These are phyloP conservation scores for Laburnicola sp. DNA, from an alignment of 2,329 filamentous ascomycete genomes.

Conservation along the genomic window DNA sequence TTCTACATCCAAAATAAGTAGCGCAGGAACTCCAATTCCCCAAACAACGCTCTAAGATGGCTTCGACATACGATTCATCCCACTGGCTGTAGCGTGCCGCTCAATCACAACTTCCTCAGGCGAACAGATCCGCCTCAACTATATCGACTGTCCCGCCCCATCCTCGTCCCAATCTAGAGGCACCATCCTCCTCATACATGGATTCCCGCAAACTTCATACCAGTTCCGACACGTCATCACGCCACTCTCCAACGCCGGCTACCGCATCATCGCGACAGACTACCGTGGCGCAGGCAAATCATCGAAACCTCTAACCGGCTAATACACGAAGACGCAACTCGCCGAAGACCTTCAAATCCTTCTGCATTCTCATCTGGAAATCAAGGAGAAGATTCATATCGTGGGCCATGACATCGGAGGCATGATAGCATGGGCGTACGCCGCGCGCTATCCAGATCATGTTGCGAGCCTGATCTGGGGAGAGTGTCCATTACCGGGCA, in stretches of 20 bases:
- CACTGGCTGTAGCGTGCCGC: slow-evolving; percentile 10
- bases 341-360: slow-evolving; percentile 46
- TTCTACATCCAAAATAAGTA: too few relatives aligned
- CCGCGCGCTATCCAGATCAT: slow-evolving; percentile 39
- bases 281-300: slow-evolving; percentile 48
- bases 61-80: not conserved
- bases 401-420: slow-evolving; percentile 55
- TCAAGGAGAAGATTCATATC: slow-evolving; percentile 47
- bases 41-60: too few relatives aligned
- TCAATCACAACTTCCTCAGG: slow-evolving; percentile 6
- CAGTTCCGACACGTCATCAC: slow-evolving; percentile 41
- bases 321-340: slow-evolving; percentile 49
- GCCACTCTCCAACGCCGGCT: slow-evolving; percentile 40
- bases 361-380: slow-evolving; percentile 31
- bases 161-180: slow-evolving; percentile 26
- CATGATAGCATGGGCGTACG: slow-evolving; percentile 52
- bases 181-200: slow-evolving; percentile 51
- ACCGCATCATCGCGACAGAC: slow-evolving; percentile 49
- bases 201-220: slow-evolving; percentile 54
- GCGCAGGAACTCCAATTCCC: too few relatives aligned
- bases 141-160: slow-evolving; percentile 24
- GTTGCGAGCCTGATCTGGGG: slow-evolving; percentile 47
- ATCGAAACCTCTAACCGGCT: slow-evolving; percentile 40
- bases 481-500: slow-evolving; percentile 50
- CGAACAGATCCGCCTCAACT: slow-evolving; percentile 24